Conservation (phyloP, 495 filamentous ascomycete species). For the Chaetomium cochliodes region DNA sequence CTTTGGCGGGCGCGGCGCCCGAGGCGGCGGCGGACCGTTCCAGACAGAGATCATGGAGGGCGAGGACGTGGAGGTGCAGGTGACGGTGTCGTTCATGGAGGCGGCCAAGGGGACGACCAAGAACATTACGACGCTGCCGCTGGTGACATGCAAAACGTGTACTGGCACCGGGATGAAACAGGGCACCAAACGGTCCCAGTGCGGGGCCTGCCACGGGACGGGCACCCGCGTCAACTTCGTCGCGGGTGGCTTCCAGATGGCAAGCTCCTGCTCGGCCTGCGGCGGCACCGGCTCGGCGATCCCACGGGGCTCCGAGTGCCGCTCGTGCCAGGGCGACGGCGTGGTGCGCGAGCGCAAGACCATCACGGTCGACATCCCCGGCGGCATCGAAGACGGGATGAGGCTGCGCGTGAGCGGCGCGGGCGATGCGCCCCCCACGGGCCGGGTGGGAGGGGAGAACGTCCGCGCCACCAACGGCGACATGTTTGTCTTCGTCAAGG, state of each 20-base stretch:
- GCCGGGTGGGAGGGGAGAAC: slow-evolving; percentile 57
- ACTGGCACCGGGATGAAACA: slow-evolving; percentile 78
- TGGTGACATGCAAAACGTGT: slow-evolving; percentile 78
- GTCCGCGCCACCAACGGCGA: slow-evolving; percentile 68
- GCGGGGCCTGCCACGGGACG: slow-evolving; percentile 78
- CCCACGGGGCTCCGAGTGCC: slow-evolving; percentile 76
- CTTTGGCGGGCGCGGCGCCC: slow-evolving; percentile 46
- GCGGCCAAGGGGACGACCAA: slow-evolving; percentile 84
- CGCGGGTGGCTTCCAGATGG: slow-evolving; percentile 93
- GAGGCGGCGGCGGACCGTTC: slow-evolving; percentile 60
- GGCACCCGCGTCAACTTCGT: slow-evolving; percentile 84
- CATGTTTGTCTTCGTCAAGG: slow-evolving; percentile 80
- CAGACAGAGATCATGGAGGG: slow-evolving; percentile 76
- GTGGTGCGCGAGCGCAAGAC: slow-evolving; percentile 75
- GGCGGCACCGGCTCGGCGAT: slow-evolving; percentile 68
- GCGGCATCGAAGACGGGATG: slow-evolving; percentile 95
- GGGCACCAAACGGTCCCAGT: slow-evolving; percentile 68
- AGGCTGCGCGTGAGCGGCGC: slow-evolving; percentile 74
- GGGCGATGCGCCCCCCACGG: slow-evolving; percentile 80
- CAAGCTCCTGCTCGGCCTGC: slow-evolving; percentile 79
- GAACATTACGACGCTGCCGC: slow-evolving; percentile 73
- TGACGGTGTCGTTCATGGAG: slow-evolving; percentile 91
- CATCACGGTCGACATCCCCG: slow-evolving; percentile 84
- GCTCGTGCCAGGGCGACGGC: slow-evolving; percentile 73
- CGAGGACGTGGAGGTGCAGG: slow-evolving; percentile 91